phyloP scores from a whole-genome alignment of 2,329 filamentous ascomycete species.

The Pseudocercospora crystallina region DNA sequence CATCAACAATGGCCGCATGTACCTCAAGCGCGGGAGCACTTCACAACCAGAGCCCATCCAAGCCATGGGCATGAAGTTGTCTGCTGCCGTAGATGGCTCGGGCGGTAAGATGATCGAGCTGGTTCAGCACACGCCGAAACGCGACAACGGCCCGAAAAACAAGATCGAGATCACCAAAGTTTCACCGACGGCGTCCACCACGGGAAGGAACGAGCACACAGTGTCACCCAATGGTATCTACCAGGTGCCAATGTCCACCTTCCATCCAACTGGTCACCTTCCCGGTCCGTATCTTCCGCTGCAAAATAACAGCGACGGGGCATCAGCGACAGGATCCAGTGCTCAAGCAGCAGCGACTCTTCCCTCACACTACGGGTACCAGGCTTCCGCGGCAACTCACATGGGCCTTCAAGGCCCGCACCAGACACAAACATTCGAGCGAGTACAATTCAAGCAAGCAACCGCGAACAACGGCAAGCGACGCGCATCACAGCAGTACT shows the following conservation, averaged over 20 bases:
- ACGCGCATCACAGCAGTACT: constrained; percentile 86
- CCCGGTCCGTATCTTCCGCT: constrained; percentile 45
- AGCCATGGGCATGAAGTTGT: constrained; percentile 79
- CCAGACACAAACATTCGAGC: constrained; percentile 71
- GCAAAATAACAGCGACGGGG: constrained; percentile 34
- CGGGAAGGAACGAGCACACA: constrained; percentile 39
- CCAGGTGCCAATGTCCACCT: constrained; percentile 37
- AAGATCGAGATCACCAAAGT: constrained; percentile 71
- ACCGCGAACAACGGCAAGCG: constrained; percentile 93
- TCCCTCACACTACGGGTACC: constrained; percentile 22
- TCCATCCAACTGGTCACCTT: constrained; percentile 37
- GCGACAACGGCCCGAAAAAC: constrained; percentile 80
- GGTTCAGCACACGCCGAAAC: constrained; percentile 87
- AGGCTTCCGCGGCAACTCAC: constrained; percentile 19
- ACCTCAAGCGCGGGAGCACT: constrained; percentile 51
- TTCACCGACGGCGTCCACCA: constrained; percentile 61
- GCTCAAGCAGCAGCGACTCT: constrained; percentile 14
- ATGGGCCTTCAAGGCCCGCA: constrained; percentile 29
- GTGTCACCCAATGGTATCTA: constrained; percentile 39
- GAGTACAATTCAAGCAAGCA: constrained; percentile 91
- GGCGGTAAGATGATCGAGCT: constrained; percentile 76
- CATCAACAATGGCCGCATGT: constrained; percentile 56
- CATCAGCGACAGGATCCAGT: constrained; percentile 11
- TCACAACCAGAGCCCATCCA: constrained; percentile 57
- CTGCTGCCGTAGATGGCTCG: constrained; percentile 75